Evolutionary conservation across 305 asterid species (phyloP).

Genomic region (Fraxinus sp.): DNA sequence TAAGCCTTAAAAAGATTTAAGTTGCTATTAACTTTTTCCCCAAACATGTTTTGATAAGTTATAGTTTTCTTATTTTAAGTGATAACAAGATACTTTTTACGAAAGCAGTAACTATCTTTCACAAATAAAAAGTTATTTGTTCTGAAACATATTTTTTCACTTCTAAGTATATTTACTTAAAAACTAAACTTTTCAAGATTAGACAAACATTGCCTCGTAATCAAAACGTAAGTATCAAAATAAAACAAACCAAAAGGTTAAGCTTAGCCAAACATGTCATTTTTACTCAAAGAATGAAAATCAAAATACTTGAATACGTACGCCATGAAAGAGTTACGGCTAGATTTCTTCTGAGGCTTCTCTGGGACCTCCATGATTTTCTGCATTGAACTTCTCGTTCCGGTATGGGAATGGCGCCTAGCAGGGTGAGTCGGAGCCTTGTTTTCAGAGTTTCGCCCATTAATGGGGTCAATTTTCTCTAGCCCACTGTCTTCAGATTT

Average conservation of each 20-base stretch:
- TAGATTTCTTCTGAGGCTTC: conserved; percentile 52
- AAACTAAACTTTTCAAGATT: not conserved
- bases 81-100: not conserved
- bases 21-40: not conserved
- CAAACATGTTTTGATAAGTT: not conserved
- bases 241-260: not conserved
- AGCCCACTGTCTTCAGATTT: conserved; percentile 46
- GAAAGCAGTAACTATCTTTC: not conserved
- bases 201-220: not conserved
- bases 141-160: not conserved
- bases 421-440: conserved; percentile 37
- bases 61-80: too few species aligned
- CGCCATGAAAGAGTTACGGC: conserved; percentile 81
- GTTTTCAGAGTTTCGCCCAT: conserved; percentile 34
- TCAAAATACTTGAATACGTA: conserved; percentile 7
- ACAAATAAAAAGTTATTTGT: not conserved
- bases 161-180: not conserved
- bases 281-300: not conserved
- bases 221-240: not conserved
- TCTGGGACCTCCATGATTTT: conserved; percentile 66
- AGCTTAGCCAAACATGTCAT: not conserved
- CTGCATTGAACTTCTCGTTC: conserved; percentile 63
- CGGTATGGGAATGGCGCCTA: conserved; percentile 88
- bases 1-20: not conserved
- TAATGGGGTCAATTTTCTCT: conserved; percentile 37